These are phyloP conservation scores for Boletus pseudo-olivaceus DNA, from an alignment of 768 basidiomycete species.

Conservation along the genomic window DNA sequence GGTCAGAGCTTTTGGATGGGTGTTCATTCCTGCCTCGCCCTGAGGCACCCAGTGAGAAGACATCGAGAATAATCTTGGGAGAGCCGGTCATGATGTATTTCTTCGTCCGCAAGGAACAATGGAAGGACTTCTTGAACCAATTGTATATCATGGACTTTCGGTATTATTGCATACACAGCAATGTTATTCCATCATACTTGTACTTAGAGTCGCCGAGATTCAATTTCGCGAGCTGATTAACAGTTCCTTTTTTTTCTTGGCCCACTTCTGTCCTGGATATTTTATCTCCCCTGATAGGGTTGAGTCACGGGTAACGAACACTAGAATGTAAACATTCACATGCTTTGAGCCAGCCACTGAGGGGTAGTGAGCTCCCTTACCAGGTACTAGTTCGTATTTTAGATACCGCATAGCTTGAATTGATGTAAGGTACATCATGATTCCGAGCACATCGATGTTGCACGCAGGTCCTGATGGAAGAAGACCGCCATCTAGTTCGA, in stretches of 20 bases:
- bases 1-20: constrained; percentile 60
- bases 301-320: not conserved
- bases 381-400: not conserved
- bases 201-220: too few relatives aligned
- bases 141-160: not conserved
- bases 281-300: too few relatives aligned
- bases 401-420: not conserved
- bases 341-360: not conserved
- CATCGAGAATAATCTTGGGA: not conserved
- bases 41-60: constrained; percentile 1
- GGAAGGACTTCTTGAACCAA: constrained; percentile 10
- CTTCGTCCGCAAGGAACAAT: not conserved
- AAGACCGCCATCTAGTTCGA: too few relatives aligned
- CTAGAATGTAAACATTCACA: not conserved
- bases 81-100: not conserved
- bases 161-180: not conserved
- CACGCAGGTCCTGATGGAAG: not conserved
- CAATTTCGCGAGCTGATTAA: too few relatives aligned
- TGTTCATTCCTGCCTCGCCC: constrained; percentile 39
- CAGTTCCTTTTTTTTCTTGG: not conserved
- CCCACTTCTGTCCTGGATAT: not conserved
- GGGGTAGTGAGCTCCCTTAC: not conserved
- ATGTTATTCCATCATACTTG: not conserved
- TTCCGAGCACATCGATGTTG: not conserved
- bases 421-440: not conserved